Evolutionary conservation across 1,284 basidiomycete species (phyloP), one percentile per base, ranked within the genome.

Genomic region (Taiwanofungus camphoratus): DNA sequence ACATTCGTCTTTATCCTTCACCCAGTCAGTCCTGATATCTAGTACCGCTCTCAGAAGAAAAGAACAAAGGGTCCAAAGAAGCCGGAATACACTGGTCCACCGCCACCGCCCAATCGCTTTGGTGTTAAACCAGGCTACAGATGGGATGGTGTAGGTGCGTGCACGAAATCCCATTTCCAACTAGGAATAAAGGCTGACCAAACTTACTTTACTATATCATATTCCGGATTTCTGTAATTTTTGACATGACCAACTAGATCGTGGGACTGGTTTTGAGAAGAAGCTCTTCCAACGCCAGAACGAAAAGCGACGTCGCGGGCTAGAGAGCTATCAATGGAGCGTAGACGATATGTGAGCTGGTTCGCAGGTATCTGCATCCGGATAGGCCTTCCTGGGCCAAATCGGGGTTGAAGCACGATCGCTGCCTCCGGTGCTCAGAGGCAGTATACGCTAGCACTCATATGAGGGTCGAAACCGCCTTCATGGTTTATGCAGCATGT

Each of bases 111-210:
- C 6, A 99, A 99, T 68, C 81, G 95, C 7, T 99, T 95, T 63
- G 85, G 85, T 19, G 97, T 99, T 52, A 82, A 79, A 44, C 96
- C 95, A 9, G 95, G 95, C 0, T 94, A 94, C 61, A 76, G 95
- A 54, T 99, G 94, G 95, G 95, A 98, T 61, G 92, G 92, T 35
- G 92, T 94, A 44, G 90, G 91, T 92, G 55, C 60, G 80, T 79
- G 23, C 24, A 16, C 15, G 8, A 2, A 15, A 19, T 38, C 19
- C 22, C 33, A 26, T 5, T 38, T 2, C 15, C 19, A 30, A 18
- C 30, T 29, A 15, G 29, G n/a, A n/a, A 29, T n/a, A 35, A n/a
- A n/a, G n/a, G n/a, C n/a, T n/a, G n/a, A n/a, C n/a, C 27, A 35
- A 24, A 46, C 44, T 39, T 37, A 42, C 23, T 27, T 31, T 24